phyloP scores from a whole-genome alignment of 2,329 filamentous ascomycete genomes.

The Clonostachys byssicola region DNA sequence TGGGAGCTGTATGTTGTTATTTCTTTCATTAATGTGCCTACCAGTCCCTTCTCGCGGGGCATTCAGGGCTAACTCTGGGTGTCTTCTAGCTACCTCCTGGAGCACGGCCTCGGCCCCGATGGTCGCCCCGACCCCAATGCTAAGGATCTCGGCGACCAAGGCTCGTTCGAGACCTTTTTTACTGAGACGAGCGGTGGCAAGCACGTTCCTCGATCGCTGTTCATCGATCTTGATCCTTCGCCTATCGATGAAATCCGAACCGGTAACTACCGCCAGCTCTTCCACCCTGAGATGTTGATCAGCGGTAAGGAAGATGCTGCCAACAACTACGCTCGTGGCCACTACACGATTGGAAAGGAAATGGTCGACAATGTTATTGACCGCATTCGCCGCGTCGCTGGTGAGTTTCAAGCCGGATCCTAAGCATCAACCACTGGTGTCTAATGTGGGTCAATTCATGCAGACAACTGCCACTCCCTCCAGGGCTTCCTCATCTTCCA shows the following conservation, averaged over 20 bases:
- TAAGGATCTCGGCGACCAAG: conserved; percentile 54
- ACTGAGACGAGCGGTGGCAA: conserved; percentile 68
- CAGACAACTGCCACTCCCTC: conserved; percentile 69
- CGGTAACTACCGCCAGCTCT: conserved; percentile 62
- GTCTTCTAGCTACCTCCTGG: conserved; percentile 59
- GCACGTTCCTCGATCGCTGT: conserved; percentile 69
- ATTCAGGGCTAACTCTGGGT: conserved; percentile 12
- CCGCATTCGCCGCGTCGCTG: conserved; percentile 64
- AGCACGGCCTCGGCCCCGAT: conserved; percentile 65
- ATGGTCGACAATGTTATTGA: conserved; percentile 69
- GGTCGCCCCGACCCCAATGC: conserved; percentile 59
- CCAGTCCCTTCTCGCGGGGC: conserved; percentile 2
- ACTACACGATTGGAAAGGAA: conserved; percentile 76
- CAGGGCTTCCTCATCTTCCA: conserved; percentile 74
- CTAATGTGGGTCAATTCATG: neutral
- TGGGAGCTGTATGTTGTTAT: conserved; percentile 65
- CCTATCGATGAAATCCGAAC: conserved; percentile 73
- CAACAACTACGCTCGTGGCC: conserved; percentile 74
- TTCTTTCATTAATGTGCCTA: conserved; percentile 5
- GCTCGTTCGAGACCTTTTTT: conserved; percentile 71
- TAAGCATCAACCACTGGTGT: neutral
- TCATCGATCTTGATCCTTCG: conserved; percentile 69
- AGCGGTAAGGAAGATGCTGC: conserved; percentile 74
- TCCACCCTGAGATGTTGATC: conserved; percentile 69
- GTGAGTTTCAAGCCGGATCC: conserved; percentile 33